Percentiles rank a stretch among this genome's conserved stretches.
Evolutionary conservation across 495 filamentous ascomycete genomes (phyloP).

Genomic region (Aspergillus egyptiacus): DNA sequence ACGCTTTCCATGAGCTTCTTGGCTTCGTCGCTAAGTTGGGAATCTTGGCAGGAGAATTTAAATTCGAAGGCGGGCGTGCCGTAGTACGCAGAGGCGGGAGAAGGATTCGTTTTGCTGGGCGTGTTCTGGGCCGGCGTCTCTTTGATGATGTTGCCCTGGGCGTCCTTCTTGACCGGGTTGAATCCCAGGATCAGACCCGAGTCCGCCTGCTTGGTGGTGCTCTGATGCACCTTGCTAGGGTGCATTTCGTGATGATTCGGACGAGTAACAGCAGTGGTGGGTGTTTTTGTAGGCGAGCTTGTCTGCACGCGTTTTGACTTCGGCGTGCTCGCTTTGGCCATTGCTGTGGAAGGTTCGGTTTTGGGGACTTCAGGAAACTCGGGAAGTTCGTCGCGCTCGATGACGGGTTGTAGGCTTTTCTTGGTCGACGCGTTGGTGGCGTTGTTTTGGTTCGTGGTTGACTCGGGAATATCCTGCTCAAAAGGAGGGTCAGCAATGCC

Average conservation of each 20-base stretch:
- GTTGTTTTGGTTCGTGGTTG: slow-evolving; percentile 10
- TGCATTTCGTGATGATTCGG: slow-evolving; percentile 69
- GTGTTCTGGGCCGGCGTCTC: slow-evolving; percentile 29
- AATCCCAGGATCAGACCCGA: slow-evolving; percentile 64
- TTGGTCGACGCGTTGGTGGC: slow-evolving; percentile 10
- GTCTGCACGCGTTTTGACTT: slow-evolving; percentile 9
- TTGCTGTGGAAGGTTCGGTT: slow-evolving; percentile 5
- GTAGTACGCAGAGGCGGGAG: slow-evolving; percentile 34
- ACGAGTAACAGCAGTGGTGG: slow-evolving; percentile 34
- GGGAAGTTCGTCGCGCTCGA: slow-evolving; percentile 35
- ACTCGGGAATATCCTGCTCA: slow-evolving; percentile 16
- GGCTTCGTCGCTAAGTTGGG: slow-evolving; percentile 66
- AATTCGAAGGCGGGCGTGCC: slow-evolving; percentile 69
- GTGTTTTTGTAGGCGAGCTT: slow-evolving; percentile 41
- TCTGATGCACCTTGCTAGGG: slow-evolving; percentile 65
- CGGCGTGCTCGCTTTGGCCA: slow-evolving; percentile 7
- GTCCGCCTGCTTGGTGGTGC: slow-evolving; percentile 61
- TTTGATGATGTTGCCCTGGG: slow-evolving; percentile 34
- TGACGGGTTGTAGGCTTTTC: slow-evolving; percentile 28
- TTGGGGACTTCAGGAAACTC: not conserved
- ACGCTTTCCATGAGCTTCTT: slow-evolving; percentile 72
- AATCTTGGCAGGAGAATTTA: slow-evolving; percentile 52
- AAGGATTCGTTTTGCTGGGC: slow-evolving; percentile 40
- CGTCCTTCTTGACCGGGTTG: slow-evolving; percentile 50
- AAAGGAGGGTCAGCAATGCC: slow-evolving; percentile 15